A percentile compares a stretch with the other conserved stretches of the same genome.
Conservation (phyloP, 257 asterid genomes). For the Solanum microdontum region DNA sequence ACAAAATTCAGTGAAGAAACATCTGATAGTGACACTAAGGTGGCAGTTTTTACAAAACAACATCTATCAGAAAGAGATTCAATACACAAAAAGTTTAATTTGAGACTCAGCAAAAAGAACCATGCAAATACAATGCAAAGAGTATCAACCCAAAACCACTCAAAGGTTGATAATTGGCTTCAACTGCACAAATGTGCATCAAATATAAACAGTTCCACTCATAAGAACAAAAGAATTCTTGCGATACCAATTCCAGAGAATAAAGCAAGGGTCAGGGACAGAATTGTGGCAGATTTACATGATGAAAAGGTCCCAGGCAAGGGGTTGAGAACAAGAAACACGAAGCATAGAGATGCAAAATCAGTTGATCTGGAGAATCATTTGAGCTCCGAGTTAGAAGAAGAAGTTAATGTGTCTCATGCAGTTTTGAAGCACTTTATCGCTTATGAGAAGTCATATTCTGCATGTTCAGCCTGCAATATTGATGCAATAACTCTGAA, state of each 20-base stretch:
- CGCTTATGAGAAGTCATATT: not conserved
- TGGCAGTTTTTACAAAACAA: not conserved
- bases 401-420: not conserved
- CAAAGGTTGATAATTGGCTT: constrained; percentile 7
- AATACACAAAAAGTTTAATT: not conserved
- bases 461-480: not conserved
- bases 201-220: not conserved
- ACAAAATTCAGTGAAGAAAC: constrained; percentile 5
- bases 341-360: not conserved
- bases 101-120: not conserved
- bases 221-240: not conserved
- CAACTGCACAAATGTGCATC: not conserved
- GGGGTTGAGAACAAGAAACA: not conserved
- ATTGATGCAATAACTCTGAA: not conserved
- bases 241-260: not conserved
- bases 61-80: not conserved
- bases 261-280: not conserved
- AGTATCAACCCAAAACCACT: not conserved
- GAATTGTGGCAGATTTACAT: not conserved
- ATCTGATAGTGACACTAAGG: not conserved
- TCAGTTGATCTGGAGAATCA: not conserved
- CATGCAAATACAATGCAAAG: not conserved
- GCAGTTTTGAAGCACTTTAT: not conserved
- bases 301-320: not conserved
- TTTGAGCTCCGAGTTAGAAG: not conserved